Percentiles rank a stretch among this genome's conserved stretches.
Conservation (phyloP, 805 yeast species). For the Cyberlindnera americana region DNA sequence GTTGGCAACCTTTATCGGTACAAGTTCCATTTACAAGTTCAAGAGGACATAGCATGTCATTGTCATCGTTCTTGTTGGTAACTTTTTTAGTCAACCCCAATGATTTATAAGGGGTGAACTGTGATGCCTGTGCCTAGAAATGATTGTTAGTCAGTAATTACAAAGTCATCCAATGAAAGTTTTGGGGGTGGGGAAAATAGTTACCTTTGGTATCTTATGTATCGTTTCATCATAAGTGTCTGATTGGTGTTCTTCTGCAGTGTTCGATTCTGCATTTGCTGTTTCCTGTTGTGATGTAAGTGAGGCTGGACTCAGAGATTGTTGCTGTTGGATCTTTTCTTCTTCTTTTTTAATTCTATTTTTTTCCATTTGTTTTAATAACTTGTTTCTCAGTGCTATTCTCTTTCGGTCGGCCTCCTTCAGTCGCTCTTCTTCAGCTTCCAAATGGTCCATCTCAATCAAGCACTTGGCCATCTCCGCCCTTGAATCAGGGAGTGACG, state of each 20-base stretch:
- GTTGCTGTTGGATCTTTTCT: slow-evolving; percentile 1
- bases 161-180: not conserved
- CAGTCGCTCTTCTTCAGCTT: slow-evolving; percentile 13
- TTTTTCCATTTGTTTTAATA: slow-evolving; percentile 7
- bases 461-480: slow-evolving; percentile 8
- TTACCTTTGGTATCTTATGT: slow-evolving; percentile 27
- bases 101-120: slow-evolving; percentile 25
- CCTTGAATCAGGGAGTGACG: not conserved
- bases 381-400: slow-evolving; percentile 9
- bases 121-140: slow-evolving; percentile 16
- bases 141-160: slow-evolving; percentile 19
- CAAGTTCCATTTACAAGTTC: slow-evolving; percentile 24
- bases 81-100: slow-evolving; percentile 11
- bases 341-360: slow-evolving; percentile 4
- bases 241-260: not conserved
- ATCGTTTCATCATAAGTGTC: slow-evolving; percentile 20
- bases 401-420: slow-evolving; percentile 8
- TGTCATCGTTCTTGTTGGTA: not conserved
- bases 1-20: slow-evolving; percentile 20
- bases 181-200: slow-evolving; percentile 5
- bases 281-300: slow-evolving; percentile 1
- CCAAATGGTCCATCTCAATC: slow-evolving; percentile 16
- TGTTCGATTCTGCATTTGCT: not conserved
- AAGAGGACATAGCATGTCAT: slow-evolving; percentile 24
- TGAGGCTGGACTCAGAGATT: not conserved